A percentile compares a stretch with the other conserved stretches of the same genome.
Conservation (phyloP, 2,329 filamentous ascomycete species). For the Colletotrichum brevisporum region DNA sequence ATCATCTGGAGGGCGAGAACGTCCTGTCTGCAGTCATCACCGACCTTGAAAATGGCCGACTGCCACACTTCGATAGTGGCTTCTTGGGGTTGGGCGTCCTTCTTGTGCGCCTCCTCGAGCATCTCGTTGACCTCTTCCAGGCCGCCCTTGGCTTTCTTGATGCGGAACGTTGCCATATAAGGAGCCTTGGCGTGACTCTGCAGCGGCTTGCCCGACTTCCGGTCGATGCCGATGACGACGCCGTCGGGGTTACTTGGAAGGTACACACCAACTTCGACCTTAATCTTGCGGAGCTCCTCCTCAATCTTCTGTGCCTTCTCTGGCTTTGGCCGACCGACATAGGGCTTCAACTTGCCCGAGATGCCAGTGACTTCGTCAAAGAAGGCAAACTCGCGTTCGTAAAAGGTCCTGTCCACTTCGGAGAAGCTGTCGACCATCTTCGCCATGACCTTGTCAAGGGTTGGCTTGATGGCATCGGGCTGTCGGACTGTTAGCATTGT, state of each 20-base stretch:
- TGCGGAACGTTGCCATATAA: slow-evolving; percentile 99
- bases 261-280: slow-evolving; percentile 97
- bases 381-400: slow-evolving; percentile 96
- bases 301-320: slow-evolving; percentile 99
- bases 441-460: slow-evolving; percentile 89
- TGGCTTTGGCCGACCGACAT: slow-evolving; percentile 91
- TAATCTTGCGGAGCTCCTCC: slow-evolving; percentile 96
- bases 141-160: slow-evolving; percentile 80
- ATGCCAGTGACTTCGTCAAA: slow-evolving; percentile 97
- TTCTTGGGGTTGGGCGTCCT: slow-evolving; percentile 49
- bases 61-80: slow-evolving; percentile 96
- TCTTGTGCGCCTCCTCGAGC: slow-evolving; percentile 62
- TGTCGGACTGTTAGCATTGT: slow-evolving; percentile 51
- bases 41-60: slow-evolving; percentile 99
- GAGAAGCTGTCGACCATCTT: slow-evolving; percentile 89
- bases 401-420: slow-evolving; percentile 84
- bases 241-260: slow-evolving; percentile 97
- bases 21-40: slow-evolving; percentile 97
- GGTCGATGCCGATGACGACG: slow-evolving; percentile 96
- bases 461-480: slow-evolving; percentile 94
- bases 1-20: slow-evolving; percentile 98
- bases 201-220: slow-evolving; percentile 96
- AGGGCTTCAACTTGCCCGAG: slow-evolving; percentile 94
- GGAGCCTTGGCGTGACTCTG: slow-evolving; percentile 99
- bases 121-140: slow-evolving; percentile 67